phyloP scores from a whole-genome alignment of 768 basidiomycete genomes.

The Mycena galopus region DNA sequence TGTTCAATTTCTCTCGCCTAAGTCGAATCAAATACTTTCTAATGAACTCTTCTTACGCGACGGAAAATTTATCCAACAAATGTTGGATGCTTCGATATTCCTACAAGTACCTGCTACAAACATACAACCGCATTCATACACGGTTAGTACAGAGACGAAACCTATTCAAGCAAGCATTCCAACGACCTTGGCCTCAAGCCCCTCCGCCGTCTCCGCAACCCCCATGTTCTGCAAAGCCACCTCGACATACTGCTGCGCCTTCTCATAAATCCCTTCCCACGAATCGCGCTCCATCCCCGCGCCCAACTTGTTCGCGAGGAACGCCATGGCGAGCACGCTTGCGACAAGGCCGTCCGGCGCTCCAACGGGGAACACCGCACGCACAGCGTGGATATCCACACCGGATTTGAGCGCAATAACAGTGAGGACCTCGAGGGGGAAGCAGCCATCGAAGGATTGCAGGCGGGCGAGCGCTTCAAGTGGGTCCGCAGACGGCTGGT shows the following conservation, averaged over 20 bases:
- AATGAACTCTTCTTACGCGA: too few relatives aligned
- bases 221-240: conserved; percentile 9
- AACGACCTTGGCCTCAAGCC: conserved; percentile 17
- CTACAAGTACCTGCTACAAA: background rate
- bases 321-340: conserved; percentile 31
- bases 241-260: conserved; percentile 25
- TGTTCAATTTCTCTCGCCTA: too few relatives aligned
- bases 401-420: conserved; percentile 17
- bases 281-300: conserved; percentile 20
- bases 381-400: background rate
- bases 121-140: too few relatives aligned
- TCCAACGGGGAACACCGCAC: background rate
- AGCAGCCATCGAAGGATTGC: conserved; percentile 35
- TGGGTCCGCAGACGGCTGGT: conserved; percentile 5
- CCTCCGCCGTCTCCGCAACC: conserved; percentile 8
- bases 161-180: conserved; percentile 13
- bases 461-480: conserved; percentile 34
- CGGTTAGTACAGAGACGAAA: background rate
- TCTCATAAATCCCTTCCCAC: conserved; percentile 32
- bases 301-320: conserved; percentile 18
- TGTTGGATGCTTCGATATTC: too few relatives aligned
- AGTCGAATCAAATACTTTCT: too few relatives aligned
- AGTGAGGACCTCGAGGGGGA: conserved; percentile 18
- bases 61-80: too few relatives aligned
- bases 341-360: conserved; percentile 20